These are phyloP conservation scores for Sanguinoderma infundibulare DNA, from an alignment of 1,284 basidiomycete species.

Conservation along the genomic window DNA sequence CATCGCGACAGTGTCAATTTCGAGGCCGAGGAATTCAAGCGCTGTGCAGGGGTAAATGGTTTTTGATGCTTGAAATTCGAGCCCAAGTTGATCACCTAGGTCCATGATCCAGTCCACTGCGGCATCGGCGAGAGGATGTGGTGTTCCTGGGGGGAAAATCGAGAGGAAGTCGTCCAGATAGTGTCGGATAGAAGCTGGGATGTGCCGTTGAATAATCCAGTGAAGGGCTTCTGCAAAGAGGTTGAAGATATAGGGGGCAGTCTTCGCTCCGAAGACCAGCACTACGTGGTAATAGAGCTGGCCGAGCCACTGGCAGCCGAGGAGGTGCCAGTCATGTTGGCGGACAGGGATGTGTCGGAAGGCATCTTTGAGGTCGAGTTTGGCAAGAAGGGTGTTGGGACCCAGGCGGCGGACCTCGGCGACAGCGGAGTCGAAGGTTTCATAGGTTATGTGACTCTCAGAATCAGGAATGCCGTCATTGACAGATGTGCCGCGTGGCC, in stretches of 20 bases:
- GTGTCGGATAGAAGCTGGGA: slow-evolving; percentile 2
- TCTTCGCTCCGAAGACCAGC: slow-evolving; percentile 26
- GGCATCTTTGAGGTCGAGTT: slow-evolving; percentile 44
- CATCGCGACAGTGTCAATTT: slow-evolving; percentile 11
- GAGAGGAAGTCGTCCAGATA: slow-evolving; percentile 13
- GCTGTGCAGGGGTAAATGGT: neutral
- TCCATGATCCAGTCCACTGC: slow-evolving; percentile 6
- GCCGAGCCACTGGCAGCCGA: slow-evolving; percentile 39
- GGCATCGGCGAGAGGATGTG: neutral
- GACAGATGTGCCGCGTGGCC: slow-evolving; percentile 37
- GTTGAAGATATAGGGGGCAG: slow-evolving; percentile 46
- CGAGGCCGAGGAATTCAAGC: slow-evolving; percentile 12
- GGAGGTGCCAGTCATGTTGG: slow-evolving; percentile 36
- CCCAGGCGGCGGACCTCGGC: slow-evolving; percentile 26
- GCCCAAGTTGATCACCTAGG: slow-evolving; percentile 4
- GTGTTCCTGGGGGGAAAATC: slow-evolving; percentile 1
- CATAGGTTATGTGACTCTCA: slow-evolving; percentile 37
- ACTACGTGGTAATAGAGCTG: slow-evolving; percentile 37
- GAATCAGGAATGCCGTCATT: slow-evolving; percentile 43
- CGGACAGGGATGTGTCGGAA: slow-evolving; percentile 42
- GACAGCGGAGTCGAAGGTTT: slow-evolving; percentile 19
- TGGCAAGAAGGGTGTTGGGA: slow-evolving; percentile 37
- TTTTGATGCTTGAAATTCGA: slow-evolving; percentile 6
- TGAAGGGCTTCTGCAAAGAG: slow-evolving; percentile 40
- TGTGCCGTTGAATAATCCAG: slow-evolving; percentile 36